These are phyloP conservation scores for Intubia oerlemansii DNA, from an alignment of 2,329 filamentous ascomycete genomes.

Conservation along the genomic window DNA sequence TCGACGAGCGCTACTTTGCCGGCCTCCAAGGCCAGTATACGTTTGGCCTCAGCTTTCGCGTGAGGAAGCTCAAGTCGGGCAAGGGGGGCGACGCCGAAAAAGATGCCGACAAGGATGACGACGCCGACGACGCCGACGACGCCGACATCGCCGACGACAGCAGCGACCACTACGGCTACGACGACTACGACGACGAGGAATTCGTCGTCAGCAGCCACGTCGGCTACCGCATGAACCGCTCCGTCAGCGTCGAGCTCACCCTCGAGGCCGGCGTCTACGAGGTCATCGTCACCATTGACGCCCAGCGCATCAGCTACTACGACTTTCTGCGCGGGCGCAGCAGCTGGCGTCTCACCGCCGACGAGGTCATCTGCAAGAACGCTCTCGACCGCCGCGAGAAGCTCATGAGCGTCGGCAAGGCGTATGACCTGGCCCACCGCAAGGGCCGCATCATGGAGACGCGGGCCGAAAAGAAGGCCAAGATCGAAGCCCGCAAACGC, in stretches of 20 bases:
- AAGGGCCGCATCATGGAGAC: constrained; percentile 27
- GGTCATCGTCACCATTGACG: constrained; percentile 54
- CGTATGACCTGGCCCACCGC: constrained; percentile 49
- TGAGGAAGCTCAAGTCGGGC: too few species aligned
- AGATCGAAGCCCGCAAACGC: constrained; percentile 23
- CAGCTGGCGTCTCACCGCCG: too few species aligned
- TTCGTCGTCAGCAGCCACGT: constrained; percentile 32
- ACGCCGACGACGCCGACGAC: too few species aligned
- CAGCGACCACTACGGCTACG: constrained; percentile 26
- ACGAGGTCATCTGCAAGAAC: constrained; percentile 46
- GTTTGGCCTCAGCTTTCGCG: constrained; percentile 31
- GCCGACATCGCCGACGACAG: too few species aligned
- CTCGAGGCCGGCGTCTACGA: constrained; percentile 57
- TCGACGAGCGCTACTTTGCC: constrained; percentile 34
- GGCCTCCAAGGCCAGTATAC: constrained; percentile 34
- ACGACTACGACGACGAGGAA: constrained; percentile 21
- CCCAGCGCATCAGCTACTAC: constrained; percentile 30
- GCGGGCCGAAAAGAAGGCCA: constrained; percentile 23
- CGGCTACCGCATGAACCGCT: constrained; percentile 42
- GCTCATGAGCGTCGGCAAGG: constrained; percentile 45
- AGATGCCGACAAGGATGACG: neutral
- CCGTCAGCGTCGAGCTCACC: constrained; percentile 52
- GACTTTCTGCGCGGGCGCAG: too few species aligned
- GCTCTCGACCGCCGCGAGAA: constrained; percentile 48
- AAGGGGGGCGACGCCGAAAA: neutral